Evolutionary conservation across 2,329 filamentous ascomycete genomes (phyloP), one percentile per base, ranked within the genome.

Genomic region (Exophiala oligosperma): DNA sequence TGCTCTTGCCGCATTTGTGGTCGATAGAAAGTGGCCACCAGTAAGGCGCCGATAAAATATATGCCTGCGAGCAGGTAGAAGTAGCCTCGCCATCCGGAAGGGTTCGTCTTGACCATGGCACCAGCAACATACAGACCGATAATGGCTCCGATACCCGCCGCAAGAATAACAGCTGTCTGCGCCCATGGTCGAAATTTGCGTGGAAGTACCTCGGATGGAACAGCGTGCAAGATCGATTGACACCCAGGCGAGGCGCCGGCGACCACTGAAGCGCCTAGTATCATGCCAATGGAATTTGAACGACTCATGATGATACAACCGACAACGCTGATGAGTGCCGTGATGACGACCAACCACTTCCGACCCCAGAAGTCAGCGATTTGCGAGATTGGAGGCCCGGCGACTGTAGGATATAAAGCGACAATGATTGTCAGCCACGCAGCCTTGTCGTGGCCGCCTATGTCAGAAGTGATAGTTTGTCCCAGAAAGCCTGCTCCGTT

Each of bases 281-380:
- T 52, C 38, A 49, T 29, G 26, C n/a, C 38, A 28, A 63, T 57
- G 1, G 50, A 26, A 21, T 43, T 48, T n/a, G 61, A 57, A 11
- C 57, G 35, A 14, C 54, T 9, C 11, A 58, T 11, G 44, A 63
- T 58, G 8, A 61, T 7, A 40, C 43, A 44, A 24, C 61, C 54
- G 23, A 61, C 49, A n/a, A 61, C 26, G 24, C 58, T 57, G 17
- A 28, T 12, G 2, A 54, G 23, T 1, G 17, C 14, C 11, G 43
- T 32, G 17, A 61, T 49, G 4, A 63, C 28, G 23, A 63, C 50
- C 4, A 11, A 11, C 54, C 50, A 55, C 43, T 59, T 61, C 23
- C 61, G 35, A 11, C 61, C 61, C 54, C 57, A 63, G 21, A 52
- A 61, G 55, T 63, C 61, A 3, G 61, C 57, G 37, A 57, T 57